Evolutionary conservation across 2,329 filamentous ascomycete species (phyloP).

Genomic region (Cercospora brassicicola): DNA sequence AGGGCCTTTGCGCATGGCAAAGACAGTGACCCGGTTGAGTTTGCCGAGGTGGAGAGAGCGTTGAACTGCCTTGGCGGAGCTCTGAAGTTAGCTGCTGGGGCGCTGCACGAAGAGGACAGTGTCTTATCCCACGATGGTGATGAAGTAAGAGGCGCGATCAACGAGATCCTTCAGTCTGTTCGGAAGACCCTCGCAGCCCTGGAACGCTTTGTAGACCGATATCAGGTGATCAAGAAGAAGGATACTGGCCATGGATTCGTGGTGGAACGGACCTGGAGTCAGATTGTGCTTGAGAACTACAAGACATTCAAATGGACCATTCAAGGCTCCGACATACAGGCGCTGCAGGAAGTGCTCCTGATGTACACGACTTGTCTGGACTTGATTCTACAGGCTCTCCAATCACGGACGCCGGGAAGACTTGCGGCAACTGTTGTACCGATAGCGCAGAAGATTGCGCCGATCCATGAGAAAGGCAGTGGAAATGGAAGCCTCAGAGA

Average conservation of each 20-base stretch:
- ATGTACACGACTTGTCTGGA: conserved; percentile 47
- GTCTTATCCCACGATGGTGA: conserved; percentile 41
- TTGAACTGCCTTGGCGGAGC: conserved; percentile 46
- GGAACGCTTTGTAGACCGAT: conserved; percentile 48
- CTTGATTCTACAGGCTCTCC: conserved; percentile 45
- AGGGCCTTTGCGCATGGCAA: conserved; percentile 47
- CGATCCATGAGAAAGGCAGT: conserved; percentile 30
- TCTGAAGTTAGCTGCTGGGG: conserved; percentile 49
- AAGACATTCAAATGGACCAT: conserved; percentile 49
- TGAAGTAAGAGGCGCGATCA: conserved; percentile 42
- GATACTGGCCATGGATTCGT: conserved; percentile 43
- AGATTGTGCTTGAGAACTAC: conserved; percentile 45
- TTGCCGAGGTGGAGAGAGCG: conserved; percentile 47
- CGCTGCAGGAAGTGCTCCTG: conserved; percentile 44
- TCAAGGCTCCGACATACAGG: conserved; percentile 45
- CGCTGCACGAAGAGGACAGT: conserved; percentile 42
- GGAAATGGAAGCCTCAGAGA: conserved; percentile 31
- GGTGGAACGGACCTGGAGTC: conserved; percentile 48
- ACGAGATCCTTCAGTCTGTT: conserved; percentile 43
- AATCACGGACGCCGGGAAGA: conserved; percentile 43
- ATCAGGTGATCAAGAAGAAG: conserved; percentile 48
- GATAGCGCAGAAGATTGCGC: conserved; percentile 38
- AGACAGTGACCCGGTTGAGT: conserved; percentile 44
- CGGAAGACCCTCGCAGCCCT: conserved; percentile 46
- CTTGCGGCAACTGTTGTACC: conserved; percentile 37